phyloP scores from a whole-genome alignment of 2,329 filamentous ascomycete species.

The Onygenales sp. region DNA sequence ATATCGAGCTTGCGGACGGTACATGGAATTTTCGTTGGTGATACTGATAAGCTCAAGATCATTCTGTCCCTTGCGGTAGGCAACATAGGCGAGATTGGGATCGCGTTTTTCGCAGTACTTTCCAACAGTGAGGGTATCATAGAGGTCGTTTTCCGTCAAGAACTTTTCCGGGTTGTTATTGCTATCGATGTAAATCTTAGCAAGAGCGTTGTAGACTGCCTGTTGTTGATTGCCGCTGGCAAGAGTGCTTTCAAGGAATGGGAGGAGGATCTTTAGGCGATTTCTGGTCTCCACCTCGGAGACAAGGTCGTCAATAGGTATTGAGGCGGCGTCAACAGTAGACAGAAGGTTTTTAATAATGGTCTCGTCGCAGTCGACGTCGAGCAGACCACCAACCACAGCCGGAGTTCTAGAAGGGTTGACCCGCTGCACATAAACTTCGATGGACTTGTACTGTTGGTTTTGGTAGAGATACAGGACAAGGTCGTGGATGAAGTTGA shows the following conservation, averaged over 20 bases:
- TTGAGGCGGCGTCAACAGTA: slow-evolving; percentile 72
- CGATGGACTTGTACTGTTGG: slow-evolving; percentile 98
- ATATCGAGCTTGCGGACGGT: slow-evolving; percentile 93
- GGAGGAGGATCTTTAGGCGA: slow-evolving; percentile 85
- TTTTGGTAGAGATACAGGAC: slow-evolving; percentile 97
- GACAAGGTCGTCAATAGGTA: slow-evolving; percentile 92
- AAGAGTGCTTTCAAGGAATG: slow-evolving; percentile 89
- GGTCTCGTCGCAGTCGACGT: slow-evolving; percentile 92
- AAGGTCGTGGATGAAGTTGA: slow-evolving; percentile 96
- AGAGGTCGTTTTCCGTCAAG: slow-evolving; percentile 93
- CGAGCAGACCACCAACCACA: slow-evolving; percentile 84
- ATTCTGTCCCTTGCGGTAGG: slow-evolving; percentile 93
- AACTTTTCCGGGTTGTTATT: slow-evolving; percentile 99
- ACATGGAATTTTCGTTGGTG: slow-evolving; percentile 99
- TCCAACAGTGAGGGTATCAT: slow-evolving; percentile 83
- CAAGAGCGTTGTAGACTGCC: slow-evolving; percentile 91
- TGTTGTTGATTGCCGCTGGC: slow-evolving; percentile 89
- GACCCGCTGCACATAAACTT: slow-evolving; percentile 94
- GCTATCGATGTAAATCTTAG: slow-evolving; percentile 98
- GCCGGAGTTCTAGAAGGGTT: slow-evolving; percentile 86
- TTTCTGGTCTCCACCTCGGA: slow-evolving; percentile 92
- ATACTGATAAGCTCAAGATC: slow-evolving; percentile 95
- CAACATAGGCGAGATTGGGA: slow-evolving; percentile 88
- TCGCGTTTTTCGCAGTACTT: slow-evolving; percentile 99
- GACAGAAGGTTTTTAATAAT: slow-evolving; percentile 88